Conservation (phyloP, 768 basidiomycete species). For the Termitomyces bulborhizus region DNA sequence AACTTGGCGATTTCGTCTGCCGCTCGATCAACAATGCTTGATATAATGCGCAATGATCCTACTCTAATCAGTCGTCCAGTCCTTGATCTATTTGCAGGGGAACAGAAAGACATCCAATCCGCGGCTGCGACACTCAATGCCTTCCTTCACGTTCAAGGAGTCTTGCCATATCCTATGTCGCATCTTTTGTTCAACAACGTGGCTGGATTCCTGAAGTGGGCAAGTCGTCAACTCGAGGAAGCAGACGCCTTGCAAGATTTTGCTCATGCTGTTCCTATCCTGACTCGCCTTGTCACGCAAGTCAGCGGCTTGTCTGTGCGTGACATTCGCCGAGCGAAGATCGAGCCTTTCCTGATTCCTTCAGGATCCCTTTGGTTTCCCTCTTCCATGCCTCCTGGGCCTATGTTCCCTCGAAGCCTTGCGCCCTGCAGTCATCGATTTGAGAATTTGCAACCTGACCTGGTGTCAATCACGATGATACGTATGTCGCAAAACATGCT, state of each 20-base stretch:
- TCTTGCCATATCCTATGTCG: conserved; percentile 57
- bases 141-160: conserved; percentile 48
- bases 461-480: conserved; percentile 56
- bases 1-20: conserved; percentile 49
- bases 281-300: conserved; percentile 53
- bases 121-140: conserved; percentile 50
- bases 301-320: conserved; percentile 69
- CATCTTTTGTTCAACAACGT: conserved; percentile 68
- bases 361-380: conserved; percentile 69
- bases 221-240: conserved; percentile 37
- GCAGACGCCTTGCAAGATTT: conserved; percentile 43
- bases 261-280: conserved; percentile 48
- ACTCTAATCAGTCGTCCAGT: conserved; percentile 56
- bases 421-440: conserved; percentile 28
- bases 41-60: conserved; percentile 73
- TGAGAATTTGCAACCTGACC: conserved; percentile 30
- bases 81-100: conserved; percentile 52
- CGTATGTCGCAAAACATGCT: conserved; percentile 68
- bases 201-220: conserved; percentile 57
- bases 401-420: conserved; percentile 55
- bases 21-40: conserved; percentile 51
- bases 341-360: conserved; percentile 63
- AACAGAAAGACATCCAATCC: conserved; percentile 36
- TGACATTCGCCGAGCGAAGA: conserved; percentile 66
- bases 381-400: conserved; percentile 41